These are phyloP conservation scores for Phytophthora cryptogea DNA, from an alignment of 352 stramenopile species.

Conservation along the genomic window DNA sequence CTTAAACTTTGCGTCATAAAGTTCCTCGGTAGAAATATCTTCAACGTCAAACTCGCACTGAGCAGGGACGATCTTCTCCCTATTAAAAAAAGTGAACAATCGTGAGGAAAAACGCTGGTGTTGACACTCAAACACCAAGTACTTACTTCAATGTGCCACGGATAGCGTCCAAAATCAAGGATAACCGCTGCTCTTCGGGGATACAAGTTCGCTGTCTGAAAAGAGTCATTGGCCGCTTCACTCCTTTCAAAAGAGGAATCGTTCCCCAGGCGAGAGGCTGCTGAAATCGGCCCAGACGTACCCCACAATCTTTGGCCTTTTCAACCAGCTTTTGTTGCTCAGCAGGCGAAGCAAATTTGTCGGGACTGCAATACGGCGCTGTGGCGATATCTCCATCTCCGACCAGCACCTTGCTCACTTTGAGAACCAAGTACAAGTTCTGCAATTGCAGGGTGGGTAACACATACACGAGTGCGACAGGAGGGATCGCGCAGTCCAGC, in stretches of 20 bases:
- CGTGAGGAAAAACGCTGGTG: neutral
- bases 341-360: conserved; percentile 47
- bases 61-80: conserved; percentile 55
- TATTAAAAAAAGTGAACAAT: conserved; percentile 13
- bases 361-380: conserved; percentile 61
- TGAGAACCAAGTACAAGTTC: conserved; percentile 67
- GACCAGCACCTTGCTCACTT: conserved; percentile 63
- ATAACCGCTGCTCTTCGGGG: conserved; percentile 63
- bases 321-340: conserved; percentile 72
- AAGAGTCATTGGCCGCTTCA: conserved; percentile 55
- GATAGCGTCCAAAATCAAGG: conserved; percentile 54
- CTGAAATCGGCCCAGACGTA: conserved; percentile 54
- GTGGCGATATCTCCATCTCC: conserved; percentile 61
- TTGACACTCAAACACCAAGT: neutral
- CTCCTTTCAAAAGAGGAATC: conserved; percentile 48
- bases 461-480: conserved; percentile 55
- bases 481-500: conserved; percentile 10
- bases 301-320: conserved; percentile 42
- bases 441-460: conserved; percentile 53
- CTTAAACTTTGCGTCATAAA: conserved; percentile 50
- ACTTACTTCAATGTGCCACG: conserved; percentile 58
- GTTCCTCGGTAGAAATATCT: conserved; percentile 44
- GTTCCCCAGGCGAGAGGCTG: conserved; percentile 70
- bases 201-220: conserved; percentile 66
- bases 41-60: conserved; percentile 68